Evolutionary conservation across 345 rosid genomes (phyloP), one percentile per base, ranked within the genome.

Genomic region (Arabidopsis suecica): DNA sequence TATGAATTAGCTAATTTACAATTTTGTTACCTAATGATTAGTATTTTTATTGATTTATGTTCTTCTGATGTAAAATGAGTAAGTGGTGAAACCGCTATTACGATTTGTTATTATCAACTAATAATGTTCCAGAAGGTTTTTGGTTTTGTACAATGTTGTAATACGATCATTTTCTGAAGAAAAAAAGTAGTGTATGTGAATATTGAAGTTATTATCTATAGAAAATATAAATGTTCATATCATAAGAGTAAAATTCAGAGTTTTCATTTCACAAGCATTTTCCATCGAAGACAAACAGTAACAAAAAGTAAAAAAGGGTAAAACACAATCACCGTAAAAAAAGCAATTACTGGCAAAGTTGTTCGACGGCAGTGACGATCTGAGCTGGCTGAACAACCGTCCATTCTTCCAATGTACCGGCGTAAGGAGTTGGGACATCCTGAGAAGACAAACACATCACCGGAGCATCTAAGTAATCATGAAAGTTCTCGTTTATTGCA

Each of bases 361-460:
- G 86, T 81, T 91, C 97, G 28, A 89, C 91, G 5, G 96, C 97
- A 12, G 95, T 88, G 56, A 91, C 96, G 45, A 89, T 89, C 86
- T 89, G 96, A 44, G 90, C 85, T 6, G 97, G 98, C 74, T 93
- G 98, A 68, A 93, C 97, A 11, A 94, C 90, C 0, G 96, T 94
- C 93, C 90, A 87, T 79, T 94, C 96, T 79, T 94, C 98, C 76
- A 94, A 57, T 7, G 97, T 82, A 56, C 97, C 97, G 0, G 96
- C 96, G 6, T 94, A 91, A 25, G 97, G 97, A 3, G 97, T 94
- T 2, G 97, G 97, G 65, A 94, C 98, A 49, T 94, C 96, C 68
- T 91, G 93, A 6, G 97, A 94, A 28, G 97, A 94, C 82, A 94
- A 80, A 82, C 98, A 90, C 45, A 90, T 73, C 37, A 91, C 82